Evolutionary conservation across 768 basidiomycete species (phyloP).

Genomic region (Gloeopeniophorella convolvens): DNA sequence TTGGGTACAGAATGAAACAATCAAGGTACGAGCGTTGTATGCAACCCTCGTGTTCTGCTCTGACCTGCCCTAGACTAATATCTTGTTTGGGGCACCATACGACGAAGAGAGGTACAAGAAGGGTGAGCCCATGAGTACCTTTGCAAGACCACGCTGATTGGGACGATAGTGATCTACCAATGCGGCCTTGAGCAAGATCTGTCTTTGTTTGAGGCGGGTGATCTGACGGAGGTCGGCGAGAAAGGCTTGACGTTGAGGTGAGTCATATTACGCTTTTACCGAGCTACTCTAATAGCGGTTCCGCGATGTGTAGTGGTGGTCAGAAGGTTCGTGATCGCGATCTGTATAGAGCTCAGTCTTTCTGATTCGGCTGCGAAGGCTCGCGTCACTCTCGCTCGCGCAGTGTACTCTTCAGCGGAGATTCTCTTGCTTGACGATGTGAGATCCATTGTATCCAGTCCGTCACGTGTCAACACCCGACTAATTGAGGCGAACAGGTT

Average conservation of each 20-base stretch:
- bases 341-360: too few relatives aligned
- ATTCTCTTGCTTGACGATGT: constrained; percentile 71
- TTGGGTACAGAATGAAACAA: constrained; percentile 81
- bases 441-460: too few relatives aligned
- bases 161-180: constrained; percentile 20
- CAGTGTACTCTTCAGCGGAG: constrained; percentile 52
- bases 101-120: constrained; percentile 39
- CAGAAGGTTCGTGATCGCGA: too few relatives aligned
- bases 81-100: constrained; percentile 43
- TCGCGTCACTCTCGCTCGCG: constrained; percentile 50
- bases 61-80: constrained; percentile 35
- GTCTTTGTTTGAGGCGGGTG: constrained; percentile 41
- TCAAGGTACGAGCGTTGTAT: constrained; percentile 36
- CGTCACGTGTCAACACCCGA: too few relatives aligned
- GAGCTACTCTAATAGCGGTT: too few relatives aligned
- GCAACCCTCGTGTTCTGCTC: neutral
- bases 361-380: too few relatives aligned
- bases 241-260: constrained; percentile 43
- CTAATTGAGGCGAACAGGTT: too few relatives aligned
- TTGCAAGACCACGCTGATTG: too few relatives aligned
- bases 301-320: constrained; percentile 39
- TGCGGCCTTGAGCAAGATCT: constrained; percentile 33
- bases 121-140: constrained; percentile 22
- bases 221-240: constrained; percentile 52
- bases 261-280: neutral